A percentile compares a stretch with the other conserved stretches of the same genome.
Evolutionary conservation across 495 filamentous ascomycete species (phyloP).

Genomic region (Halenospora varia): DNA sequence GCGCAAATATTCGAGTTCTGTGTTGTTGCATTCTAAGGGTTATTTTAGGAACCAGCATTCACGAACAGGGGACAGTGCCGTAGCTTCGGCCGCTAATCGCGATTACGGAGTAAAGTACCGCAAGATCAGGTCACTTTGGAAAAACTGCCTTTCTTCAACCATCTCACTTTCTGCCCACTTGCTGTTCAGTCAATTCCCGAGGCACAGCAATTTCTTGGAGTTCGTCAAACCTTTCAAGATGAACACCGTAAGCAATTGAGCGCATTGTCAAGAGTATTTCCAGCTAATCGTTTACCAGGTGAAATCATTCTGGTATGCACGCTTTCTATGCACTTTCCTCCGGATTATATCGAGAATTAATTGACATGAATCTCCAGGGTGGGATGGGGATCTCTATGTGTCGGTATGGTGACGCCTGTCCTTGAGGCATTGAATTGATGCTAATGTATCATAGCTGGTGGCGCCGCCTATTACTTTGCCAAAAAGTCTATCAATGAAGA

Average conservation of each 20-base stretch:
- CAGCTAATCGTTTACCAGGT: constrained; percentile 37
- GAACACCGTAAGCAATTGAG: constrained; percentile 32
- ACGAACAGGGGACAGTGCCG: not conserved
- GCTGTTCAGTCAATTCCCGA: no score
- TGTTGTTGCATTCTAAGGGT: not conserved
- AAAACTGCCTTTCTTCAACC: not conserved
- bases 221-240: constrained; percentile 19
- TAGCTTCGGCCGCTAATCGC: not conserved
- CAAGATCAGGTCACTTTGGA: not conserved
- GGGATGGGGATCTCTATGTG: constrained; percentile 82
- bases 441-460: constrained; percentile 59
- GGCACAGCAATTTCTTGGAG: no score
- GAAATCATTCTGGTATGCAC: constrained; percentile 57
- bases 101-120: not conserved
- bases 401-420: constrained; percentile 49
- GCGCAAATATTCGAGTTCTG: not conserved
- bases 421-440: not conserved
- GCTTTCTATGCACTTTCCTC: not conserved
- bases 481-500: constrained; percentile 92
- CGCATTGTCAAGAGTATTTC: not conserved
- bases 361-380: constrained; percentile 48
- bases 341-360: constrained; percentile 1
- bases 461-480: constrained; percentile 93
- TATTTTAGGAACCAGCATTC: not conserved
- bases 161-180: no score